Percentiles rank a stretch among this genome's conserved stretches.
phyloP scores from a whole-genome alignment of 495 filamentous ascomycete species.

The Geopyxis carbonaria region DNA sequence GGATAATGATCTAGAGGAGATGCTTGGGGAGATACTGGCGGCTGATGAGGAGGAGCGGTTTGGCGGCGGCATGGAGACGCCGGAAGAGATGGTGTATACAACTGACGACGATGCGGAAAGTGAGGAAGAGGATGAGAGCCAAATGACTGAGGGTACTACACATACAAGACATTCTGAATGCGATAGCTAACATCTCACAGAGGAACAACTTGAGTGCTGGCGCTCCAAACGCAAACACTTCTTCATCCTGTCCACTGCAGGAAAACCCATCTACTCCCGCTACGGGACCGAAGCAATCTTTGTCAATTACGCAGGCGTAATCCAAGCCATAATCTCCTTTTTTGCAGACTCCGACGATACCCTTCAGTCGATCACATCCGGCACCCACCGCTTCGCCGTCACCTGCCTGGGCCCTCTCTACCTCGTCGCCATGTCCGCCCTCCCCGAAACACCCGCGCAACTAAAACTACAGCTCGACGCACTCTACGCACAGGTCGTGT shows the following conservation, averaged over 20 bases:
- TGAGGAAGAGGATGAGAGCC: slow-evolving; percentile 35
- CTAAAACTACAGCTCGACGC: slow-evolving; percentile 79
- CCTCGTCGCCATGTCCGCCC: slow-evolving; percentile 77
- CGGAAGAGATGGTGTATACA: slow-evolving; percentile 36
- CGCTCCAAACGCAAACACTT: slow-evolving; percentile 75
- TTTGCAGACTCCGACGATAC: slow-evolving; percentile 64
- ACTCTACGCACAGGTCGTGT: slow-evolving; percentile 94
- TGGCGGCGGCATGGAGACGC: slow-evolving; percentile 4
- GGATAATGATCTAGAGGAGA: slow-evolving; percentile 61
- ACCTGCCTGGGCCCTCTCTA: slow-evolving; percentile 70
- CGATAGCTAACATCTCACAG: slow-evolving; percentile 1
- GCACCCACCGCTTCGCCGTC: slow-evolving; percentile 67
- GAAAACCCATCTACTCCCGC: slow-evolving; percentile 94
- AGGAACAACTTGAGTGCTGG: slow-evolving; percentile 11
- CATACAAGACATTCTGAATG: too few species aligned
- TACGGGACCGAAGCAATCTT: slow-evolving; percentile 81
- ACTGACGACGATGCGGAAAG: slow-evolving; percentile 63
- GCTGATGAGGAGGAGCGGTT: slow-evolving; percentile 38
- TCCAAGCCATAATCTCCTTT: slow-evolving; percentile 91
- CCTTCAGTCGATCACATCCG: slow-evolving; percentile 67
- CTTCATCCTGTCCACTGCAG: slow-evolving; percentile 84
- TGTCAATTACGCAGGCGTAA: slow-evolving; percentile 84
- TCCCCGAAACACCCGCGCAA: slow-evolving; percentile 61
- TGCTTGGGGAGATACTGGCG: slow-evolving; percentile 49
- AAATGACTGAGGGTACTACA: slow-evolving; percentile 43